phyloP scores from a whole-genome alignment of 345 rosid genomes.

The Corchorus olitorius region DNA sequence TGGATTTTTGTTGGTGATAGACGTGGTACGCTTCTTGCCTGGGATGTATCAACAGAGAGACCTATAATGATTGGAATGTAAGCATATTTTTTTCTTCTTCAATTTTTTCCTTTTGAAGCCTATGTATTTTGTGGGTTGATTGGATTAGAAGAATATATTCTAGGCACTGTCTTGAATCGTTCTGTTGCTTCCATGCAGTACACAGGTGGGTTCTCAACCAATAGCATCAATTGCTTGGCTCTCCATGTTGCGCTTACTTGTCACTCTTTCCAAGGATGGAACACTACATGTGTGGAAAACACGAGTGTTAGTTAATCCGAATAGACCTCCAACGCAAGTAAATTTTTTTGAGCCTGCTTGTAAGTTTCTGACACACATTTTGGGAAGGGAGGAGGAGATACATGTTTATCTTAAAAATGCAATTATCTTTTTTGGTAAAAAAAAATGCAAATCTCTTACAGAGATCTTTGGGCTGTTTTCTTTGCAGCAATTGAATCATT shows the following conservation, averaged over 20 bases:
- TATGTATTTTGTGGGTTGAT: not conserved
- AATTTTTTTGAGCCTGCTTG: conserved; percentile 95
- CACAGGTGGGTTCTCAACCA: conserved; percentile 94
- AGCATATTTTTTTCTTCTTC: conserved; percentile 24
- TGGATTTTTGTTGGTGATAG: conserved; percentile 99
- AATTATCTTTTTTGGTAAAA: too few relatives aligned
- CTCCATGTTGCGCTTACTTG: conserved; percentile 73
- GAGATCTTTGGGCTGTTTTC: conserved; percentile 21
- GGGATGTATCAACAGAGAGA: conserved; percentile 99
- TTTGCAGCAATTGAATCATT: conserved; percentile 82
- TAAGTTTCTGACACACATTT: conserved; percentile 28
- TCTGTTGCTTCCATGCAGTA: conserved; percentile 42
- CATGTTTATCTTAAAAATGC: not conserved
- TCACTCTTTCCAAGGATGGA: conserved; percentile 91
- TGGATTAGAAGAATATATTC: not conserved
- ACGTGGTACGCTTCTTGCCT: conserved; percentile 91
- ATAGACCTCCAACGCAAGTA: conserved; percentile 88
- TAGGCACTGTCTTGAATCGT: not conserved
- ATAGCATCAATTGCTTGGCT: conserved; percentile 90
- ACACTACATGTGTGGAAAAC: conserved; percentile 95
- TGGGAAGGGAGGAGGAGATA: not conserved
- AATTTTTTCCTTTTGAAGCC: not conserved
- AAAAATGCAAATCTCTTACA: conserved; percentile 5
- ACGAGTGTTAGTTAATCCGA: conserved; percentile 71
- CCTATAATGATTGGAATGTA: conserved; percentile 98